Percentiles rank a stretch among this genome's conserved stretches.
Evolutionary conservation across 192 early-diverging fungal species (phyloP).

Genomic region (Coemansia sp.): DNA sequence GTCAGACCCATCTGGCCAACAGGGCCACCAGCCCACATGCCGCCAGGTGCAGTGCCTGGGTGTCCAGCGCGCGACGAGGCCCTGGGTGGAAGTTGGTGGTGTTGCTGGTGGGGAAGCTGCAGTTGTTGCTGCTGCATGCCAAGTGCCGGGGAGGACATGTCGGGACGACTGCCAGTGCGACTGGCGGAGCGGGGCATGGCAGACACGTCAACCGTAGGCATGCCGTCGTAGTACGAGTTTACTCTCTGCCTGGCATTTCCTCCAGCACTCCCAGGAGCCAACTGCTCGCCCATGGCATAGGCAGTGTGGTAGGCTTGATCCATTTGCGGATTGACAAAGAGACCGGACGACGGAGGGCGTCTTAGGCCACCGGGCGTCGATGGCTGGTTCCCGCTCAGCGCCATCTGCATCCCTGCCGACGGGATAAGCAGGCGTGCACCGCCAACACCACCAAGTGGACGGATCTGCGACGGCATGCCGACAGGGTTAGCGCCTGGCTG

Average conservation of each 20-base stretch:
- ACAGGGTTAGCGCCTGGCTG: constrained; percentile 2
- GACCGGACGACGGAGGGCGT: constrained; percentile 40
- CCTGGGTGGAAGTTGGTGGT: constrained; percentile 22
- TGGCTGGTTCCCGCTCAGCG: constrained; percentile 15
- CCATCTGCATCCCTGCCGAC: constrained; percentile 13
- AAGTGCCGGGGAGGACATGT: constrained; percentile 3
- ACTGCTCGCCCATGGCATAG: constrained; percentile 10
- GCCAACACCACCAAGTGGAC: background rate
- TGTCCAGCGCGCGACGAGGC: constrained; percentile 40
- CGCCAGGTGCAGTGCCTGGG: constrained; percentile 12
- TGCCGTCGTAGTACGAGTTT: constrained; percentile 42
- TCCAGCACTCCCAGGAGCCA: constrained; percentile 13
- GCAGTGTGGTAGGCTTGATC: constrained; percentile 15
- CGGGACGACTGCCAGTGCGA: constrained; percentile 48
- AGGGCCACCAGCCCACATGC: constrained; percentile 31
- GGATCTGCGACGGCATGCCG: background rate
- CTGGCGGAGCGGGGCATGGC: constrained; percentile 27
- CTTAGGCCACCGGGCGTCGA: constrained; percentile 17
- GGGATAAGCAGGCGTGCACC: constrained; percentile 40
- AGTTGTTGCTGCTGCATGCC: constrained; percentile 16
- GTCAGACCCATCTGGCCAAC: constrained; percentile 31
- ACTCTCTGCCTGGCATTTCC: constrained; percentile 27
- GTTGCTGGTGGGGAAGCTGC: constrained; percentile 2
- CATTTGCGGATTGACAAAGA: constrained; percentile 22
- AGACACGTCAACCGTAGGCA: constrained; percentile 26